Percentiles rank a stretch among this genome's conserved stretches.
Evolutionary conservation across 129 eudicot genomes (phyloP).

Genomic region (Calendula officinalis): DNA sequence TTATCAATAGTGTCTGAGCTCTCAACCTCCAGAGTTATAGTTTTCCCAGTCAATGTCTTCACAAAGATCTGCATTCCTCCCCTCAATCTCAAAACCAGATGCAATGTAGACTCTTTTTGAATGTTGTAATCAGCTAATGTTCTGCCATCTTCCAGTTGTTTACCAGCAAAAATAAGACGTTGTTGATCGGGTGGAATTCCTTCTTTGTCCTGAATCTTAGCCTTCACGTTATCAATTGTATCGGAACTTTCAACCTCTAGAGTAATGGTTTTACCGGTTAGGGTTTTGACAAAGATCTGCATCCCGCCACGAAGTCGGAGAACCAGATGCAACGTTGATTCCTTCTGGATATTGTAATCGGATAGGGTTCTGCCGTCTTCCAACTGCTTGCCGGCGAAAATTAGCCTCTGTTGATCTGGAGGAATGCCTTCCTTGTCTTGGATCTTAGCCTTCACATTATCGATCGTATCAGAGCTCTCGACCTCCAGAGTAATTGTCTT

Average conservation of each 20-base stretch:
- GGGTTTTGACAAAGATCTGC: not conserved
- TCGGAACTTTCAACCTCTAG: not conserved
- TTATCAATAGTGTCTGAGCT: not conserved
- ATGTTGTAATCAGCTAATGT: not conserved
- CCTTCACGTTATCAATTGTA: not conserved
- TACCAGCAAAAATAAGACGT: not conserved
- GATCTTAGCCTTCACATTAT: not conserved
- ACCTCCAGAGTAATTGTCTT: not conserved
- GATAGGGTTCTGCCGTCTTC: not conserved
- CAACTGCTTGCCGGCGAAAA: not conserved
- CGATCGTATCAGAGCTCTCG: not conserved
- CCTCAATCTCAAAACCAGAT: not conserved
- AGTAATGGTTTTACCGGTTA: not conserved
- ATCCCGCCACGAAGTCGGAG: not conserved
- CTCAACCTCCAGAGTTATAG: not conserved
- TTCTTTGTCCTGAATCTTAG: not conserved
- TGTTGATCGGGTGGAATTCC: not conserved
- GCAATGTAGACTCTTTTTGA: not conserved
- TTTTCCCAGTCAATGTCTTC: not conserved
- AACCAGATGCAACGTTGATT: not conserved
- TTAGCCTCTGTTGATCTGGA: not conserved
- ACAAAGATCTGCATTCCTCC: not conserved
- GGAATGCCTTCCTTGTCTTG: not conserved
- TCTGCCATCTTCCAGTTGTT: not conserved
- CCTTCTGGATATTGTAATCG: not conserved